Evolutionary conservation across 768 basidiomycete genomes (phyloP).

Genomic region (Rossbeevera mucosa): DNA sequence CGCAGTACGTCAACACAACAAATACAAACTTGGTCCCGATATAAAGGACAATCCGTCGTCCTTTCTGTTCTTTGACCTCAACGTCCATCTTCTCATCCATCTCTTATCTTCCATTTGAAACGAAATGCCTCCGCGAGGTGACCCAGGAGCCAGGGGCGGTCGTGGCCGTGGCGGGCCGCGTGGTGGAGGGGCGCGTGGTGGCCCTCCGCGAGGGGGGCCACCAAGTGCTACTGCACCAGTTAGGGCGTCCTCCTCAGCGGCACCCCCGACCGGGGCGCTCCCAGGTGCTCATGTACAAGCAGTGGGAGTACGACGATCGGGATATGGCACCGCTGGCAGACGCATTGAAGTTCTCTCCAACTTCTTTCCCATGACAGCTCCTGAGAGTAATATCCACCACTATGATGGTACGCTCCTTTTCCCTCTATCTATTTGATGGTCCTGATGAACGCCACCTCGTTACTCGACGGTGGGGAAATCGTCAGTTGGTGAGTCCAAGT

Average conservation of each 20-base stretch:
- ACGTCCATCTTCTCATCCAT: constrained; percentile 16
- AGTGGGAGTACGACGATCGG: constrained; percentile 66
- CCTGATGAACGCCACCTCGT: constrained; percentile 19
- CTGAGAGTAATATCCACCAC: constrained; percentile 63
- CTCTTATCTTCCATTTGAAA: neutral
- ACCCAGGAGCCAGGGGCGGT: constrained; percentile 23
- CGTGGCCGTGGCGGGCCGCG: constrained; percentile 25
- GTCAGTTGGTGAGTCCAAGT: constrained; percentile 19
- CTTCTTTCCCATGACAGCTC: constrained; percentile 59
- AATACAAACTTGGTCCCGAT: constrained; percentile 22
- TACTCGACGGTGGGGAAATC: neutral
- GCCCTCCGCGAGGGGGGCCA: constrained; percentile 28
- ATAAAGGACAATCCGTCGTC: constrained; percentile 17
- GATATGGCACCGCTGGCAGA: constrained; percentile 55
- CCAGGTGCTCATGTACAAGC: constrained; percentile 40
- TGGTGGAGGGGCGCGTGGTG: constrained; percentile 26
- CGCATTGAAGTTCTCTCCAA: constrained; percentile 46
- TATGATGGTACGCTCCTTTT: constrained; percentile 66
- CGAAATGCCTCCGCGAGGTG: constrained; percentile 38
- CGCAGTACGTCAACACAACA: constrained; percentile 20
- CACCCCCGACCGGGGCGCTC: constrained; percentile 31
- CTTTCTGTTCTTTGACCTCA: constrained; percentile 8
- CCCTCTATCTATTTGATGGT: constrained; percentile 3
- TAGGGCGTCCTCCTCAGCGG: constrained; percentile 14
- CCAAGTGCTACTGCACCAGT: constrained; percentile 13